Evolutionary conservation across 306 rosid species (phyloP), one percentile per base, ranked within the genome.

Genomic region (Lagenaria siceraria): DNA sequence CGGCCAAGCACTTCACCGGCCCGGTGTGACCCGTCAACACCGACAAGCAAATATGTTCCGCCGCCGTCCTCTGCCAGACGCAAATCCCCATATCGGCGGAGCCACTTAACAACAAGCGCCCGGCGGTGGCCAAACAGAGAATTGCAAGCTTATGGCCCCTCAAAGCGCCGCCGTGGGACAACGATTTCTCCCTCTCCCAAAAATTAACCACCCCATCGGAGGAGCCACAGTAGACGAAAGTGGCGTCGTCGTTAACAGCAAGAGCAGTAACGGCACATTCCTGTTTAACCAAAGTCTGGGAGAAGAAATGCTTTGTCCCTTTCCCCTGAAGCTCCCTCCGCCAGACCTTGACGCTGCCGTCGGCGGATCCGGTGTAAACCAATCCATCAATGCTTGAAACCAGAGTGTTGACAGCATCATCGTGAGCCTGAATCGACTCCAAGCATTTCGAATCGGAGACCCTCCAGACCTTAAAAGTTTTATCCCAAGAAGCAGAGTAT

Each of bases 401-500:
- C 52, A 95, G 29, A 0, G 96, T 86, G 31, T 95, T 95, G 6
- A 95, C 92, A 0, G 98, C 99, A 62, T 95, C 97, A 0, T 95
- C 98, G 10, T 95, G 98, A 11, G 99, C 97, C 0, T 66, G 79
- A 0, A 95, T 87, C 0, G 99, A 95, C 74, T 95, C 99, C 64
- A 95, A 78, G 51, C 99, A 95, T 74, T 92, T 92, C 65, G 80
- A 92, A 36, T 84, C 88, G 0, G 97, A 84, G 5, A 87, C 77
- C 22, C 87, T 75, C 98, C 99, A 96, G 0, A 96, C 96, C 49
- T 92, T 96, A 53, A 96, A 96, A 3, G 96, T 90, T 40, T 88
- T 92, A 40, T 96, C 99, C 99, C 99, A 92, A 0, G 98, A 96
- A 2, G 98, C 96, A 0, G 99, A 96, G 86, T 92, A 96, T 0